Evolutionary conservation across 73 alveolate genomes (phyloP), one percentile per base, ranked within the genome.

Genomic region (Symbiodinium pilosum): DNA sequence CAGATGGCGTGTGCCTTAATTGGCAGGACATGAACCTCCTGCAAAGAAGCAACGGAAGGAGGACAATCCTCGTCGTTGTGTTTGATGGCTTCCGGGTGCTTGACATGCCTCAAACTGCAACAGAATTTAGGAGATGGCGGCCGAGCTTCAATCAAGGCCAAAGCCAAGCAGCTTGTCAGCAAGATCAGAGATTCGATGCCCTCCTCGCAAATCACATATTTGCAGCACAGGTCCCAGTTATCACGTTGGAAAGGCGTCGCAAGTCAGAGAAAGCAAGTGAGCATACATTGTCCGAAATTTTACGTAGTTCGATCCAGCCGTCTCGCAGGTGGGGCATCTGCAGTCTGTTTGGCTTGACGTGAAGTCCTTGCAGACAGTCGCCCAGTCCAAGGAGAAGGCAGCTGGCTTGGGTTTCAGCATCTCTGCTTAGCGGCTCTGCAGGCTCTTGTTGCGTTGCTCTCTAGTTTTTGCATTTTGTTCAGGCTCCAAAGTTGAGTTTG

Each of bases 401-500:
- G 59, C n/a, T n/a, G n/a, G n/a, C 73, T 30, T 4, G 26, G 30
- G 26, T 54, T 3, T 30, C 28, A 51, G 68, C 68, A 16, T 51
- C 28, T 51, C 68, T 51, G 68, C 21, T 24, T 16, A 51, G 30
- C 26, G 26, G 4, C 20, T 54, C 73, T 54, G 28, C 73, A 54
- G 0, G 71, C 26, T 30, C 26, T 1, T 30, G 2, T 21, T 16
- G 73, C 73, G 26, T 54, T 54, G n/a, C n/a, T n/a, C n/a, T n/a
- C 73, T 26, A 54, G 73, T 24, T 54, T 54, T 30, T 54, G 40
- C 81, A n/a, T 4, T n/a, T n/a, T n/a, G 5, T 64, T n/a, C 81
- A 87, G 94, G 94, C 95, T 89, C 95, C 95, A 89, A 89, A 89
- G 95, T 39, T 89, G 95, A 89, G 83, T 84, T 87, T 89, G 14